phyloP scores from a whole-genome alignment of 805 yeast genomes.

The Kodamaea kaohsiungensis region DNA sequence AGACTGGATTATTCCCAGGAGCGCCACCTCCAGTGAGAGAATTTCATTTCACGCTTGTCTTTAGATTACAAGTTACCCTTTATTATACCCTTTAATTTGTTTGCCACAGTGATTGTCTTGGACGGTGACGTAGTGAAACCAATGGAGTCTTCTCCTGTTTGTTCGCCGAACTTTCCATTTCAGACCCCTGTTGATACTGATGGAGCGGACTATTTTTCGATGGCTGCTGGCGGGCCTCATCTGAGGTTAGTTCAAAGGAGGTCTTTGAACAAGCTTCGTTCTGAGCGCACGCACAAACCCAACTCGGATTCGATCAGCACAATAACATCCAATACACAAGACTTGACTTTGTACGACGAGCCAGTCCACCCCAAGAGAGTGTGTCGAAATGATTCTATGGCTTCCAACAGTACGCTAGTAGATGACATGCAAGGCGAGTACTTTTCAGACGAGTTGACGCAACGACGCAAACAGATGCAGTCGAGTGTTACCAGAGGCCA shows the following conservation, averaged over 20 bases:
- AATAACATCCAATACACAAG: conserved; percentile 30
- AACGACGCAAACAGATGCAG: conserved; percentile 4
- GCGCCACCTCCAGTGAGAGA: background rate
- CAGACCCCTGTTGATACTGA: conserved; percentile 1
- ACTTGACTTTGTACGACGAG: conserved; percentile 19
- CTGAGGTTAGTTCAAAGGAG: background rate
- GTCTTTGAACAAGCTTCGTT: background rate
- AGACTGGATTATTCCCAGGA: background rate
- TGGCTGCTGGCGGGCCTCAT: background rate
- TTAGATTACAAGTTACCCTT: background rate
- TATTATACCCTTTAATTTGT: background rate
- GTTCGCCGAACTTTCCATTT: conserved; percentile 8
- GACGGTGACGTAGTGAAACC: background rate
- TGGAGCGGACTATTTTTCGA: conserved; percentile 8
- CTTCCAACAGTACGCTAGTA: conserved; percentile 35
- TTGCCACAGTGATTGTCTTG: background rate
- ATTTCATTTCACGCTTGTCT: background rate
- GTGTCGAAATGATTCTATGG: conserved; percentile 18
- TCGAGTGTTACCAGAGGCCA: conserved; percentile 2
- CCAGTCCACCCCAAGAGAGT: conserved; percentile 8
- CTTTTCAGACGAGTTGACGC: conserved; percentile 2
- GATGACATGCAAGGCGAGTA: conserved; percentile 18
- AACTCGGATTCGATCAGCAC: conserved; percentile 27
- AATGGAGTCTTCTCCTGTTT: conserved; percentile 6
- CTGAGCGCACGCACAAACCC: conserved; percentile 8